A percentile compares a stretch with the other conserved stretches of the same genome.
Conservation (phyloP, 2,329 filamentous ascomycete species). For the Aspergillus intermedius region DNA sequence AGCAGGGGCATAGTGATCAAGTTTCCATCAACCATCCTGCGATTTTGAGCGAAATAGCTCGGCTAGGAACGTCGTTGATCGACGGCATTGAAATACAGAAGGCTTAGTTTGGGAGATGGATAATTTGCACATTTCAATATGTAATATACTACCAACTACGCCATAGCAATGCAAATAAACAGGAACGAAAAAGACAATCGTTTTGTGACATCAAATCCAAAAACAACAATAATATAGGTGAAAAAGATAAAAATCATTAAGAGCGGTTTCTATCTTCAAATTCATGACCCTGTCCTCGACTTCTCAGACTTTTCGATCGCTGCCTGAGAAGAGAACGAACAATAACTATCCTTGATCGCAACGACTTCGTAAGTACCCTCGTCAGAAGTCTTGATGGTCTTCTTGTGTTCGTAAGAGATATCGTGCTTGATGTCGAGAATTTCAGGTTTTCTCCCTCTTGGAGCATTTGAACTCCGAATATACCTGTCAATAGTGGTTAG, state of each 20-base stretch:
- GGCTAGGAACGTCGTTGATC: conserved; percentile 58
- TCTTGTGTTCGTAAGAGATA: conserved; percentile 70
- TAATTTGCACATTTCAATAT: conserved; percentile 3
- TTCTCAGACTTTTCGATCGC: conserved; percentile 43
- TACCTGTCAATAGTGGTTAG: conserved; percentile 45
- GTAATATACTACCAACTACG: conserved; percentile 18
- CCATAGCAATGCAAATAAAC: conserved; percentile 25
- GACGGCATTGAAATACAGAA: conserved; percentile 54
- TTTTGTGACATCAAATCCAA: conserved; percentile 1
- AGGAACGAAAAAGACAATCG: conserved; percentile 1
- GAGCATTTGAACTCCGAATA: conserved; percentile 80
- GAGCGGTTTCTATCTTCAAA: conserved; percentile 10
- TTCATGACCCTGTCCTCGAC: conserved; percentile 25
- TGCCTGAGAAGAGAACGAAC: conserved; percentile 73
- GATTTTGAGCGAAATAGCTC: conserved; percentile 40
- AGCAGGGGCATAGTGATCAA: conserved; percentile 10
- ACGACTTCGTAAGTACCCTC: conserved; percentile 98
- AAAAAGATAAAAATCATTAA: conserved; percentile 3
- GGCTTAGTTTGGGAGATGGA: conserved; percentile 6
- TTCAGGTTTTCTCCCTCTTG: conserved; percentile 66
- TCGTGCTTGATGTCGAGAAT: conserved; percentile 90
- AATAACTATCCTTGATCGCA: conserved; percentile 88
- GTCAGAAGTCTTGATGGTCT: conserved; percentile 76
- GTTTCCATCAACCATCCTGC: conserved; percentile 34
- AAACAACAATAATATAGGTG: conserved; percentile 7